phyloP scores from a whole-genome alignment of 1,284 basidiomycete species.

The Ustilago cynodontis region DNA sequence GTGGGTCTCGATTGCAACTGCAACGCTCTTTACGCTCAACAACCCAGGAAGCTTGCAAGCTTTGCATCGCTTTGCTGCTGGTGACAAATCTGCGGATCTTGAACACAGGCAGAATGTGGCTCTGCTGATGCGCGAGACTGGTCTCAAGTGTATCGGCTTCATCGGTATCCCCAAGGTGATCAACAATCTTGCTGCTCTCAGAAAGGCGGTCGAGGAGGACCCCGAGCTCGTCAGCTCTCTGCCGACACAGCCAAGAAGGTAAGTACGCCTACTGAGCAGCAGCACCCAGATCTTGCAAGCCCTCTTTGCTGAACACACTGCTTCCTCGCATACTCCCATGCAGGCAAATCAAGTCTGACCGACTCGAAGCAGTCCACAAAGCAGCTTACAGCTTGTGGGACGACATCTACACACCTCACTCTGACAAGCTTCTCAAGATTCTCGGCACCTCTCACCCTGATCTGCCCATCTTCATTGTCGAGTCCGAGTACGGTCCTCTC shows the following conservation, averaged over 20 bases:
- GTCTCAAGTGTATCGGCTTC: slow-evolving; percentile 92
- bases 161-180: slow-evolving; percentile 83
- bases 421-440: slow-evolving; percentile 88
- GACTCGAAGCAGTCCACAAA: slow-evolving; percentile 42
- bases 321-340: not conserved
- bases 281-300: too few species aligned
- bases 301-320: not conserved
- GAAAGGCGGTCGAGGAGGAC: slow-evolving; percentile 64
- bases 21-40: slow-evolving; percentile 84
- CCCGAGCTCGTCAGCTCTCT: slow-evolving; percentile 54
- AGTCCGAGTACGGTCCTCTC: slow-evolving; percentile 86
- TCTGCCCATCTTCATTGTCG: slow-evolving; percentile 84
- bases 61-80: slow-evolving; percentile 81
- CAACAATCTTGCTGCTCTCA: slow-evolving; percentile 68
- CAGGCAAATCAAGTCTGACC: slow-evolving; percentile 53
- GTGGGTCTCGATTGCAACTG: slow-evolving; percentile 88
- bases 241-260: slow-evolving; percentile 61
- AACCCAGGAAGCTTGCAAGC: slow-evolving; percentile 82
- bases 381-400: slow-evolving; percentile 76
- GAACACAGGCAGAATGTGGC: slow-evolving; percentile 76
- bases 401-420: slow-evolving; percentile 90
- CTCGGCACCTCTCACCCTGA: slow-evolving; percentile 81
- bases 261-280: too few species aligned
- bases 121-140: slow-evolving; percentile 89
- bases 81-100: slow-evolving; percentile 71